These are phyloP conservation scores for Candida arabinofermentans DNA, from an alignment of 805 yeast species.

Conservation along the genomic window DNA sequence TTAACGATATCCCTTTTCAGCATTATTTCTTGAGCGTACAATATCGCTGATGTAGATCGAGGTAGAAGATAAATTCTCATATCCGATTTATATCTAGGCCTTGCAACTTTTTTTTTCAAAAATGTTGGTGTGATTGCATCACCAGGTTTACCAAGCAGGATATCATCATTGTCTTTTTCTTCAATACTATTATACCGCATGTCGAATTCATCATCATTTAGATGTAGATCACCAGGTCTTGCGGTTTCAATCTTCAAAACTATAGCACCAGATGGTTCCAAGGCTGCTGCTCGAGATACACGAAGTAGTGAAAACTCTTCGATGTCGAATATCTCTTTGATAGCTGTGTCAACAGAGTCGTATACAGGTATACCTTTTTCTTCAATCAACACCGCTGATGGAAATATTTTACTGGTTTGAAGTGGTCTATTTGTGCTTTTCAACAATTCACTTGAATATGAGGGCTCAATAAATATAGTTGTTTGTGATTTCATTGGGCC, in stretches of 20 bases:
- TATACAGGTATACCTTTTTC: constrained; percentile 16
- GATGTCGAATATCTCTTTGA: constrained; percentile 38
- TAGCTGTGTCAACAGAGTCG: constrained; percentile 41
- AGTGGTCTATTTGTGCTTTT: neutral
- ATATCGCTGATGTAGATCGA: constrained; percentile 32
- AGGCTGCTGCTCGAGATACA: constrained; percentile 52
- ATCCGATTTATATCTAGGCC: constrained; percentile 59
- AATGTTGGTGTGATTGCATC: constrained; percentile 46
- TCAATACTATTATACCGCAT: constrained; percentile 3
- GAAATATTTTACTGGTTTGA: neutral
- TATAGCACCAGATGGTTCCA: constrained; percentile 47
- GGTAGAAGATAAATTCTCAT: constrained; percentile 61
- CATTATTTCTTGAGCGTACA: constrained; percentile 48
- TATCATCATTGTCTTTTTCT: constrained; percentile 20
- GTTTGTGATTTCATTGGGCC: constrained; percentile 15
- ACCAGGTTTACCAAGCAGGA: constrained; percentile 34
- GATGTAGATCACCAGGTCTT: constrained; percentile 45
- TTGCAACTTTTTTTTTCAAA: constrained; percentile 52
- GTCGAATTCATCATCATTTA: constrained; percentile 45
- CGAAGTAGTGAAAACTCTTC: constrained; percentile 43
- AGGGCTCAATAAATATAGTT: constrained; percentile 13
- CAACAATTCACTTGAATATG: neutral
- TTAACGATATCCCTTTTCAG: constrained; percentile 48
- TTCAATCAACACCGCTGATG: constrained; percentile 13
- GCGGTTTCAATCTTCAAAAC: constrained; percentile 53